A percentile compares a stretch with the other conserved stretches of the same genome.
phyloP scores from a whole-genome alignment of 2,329 filamentous ascomycete species.

The Chaetomium olivaceum region DNA sequence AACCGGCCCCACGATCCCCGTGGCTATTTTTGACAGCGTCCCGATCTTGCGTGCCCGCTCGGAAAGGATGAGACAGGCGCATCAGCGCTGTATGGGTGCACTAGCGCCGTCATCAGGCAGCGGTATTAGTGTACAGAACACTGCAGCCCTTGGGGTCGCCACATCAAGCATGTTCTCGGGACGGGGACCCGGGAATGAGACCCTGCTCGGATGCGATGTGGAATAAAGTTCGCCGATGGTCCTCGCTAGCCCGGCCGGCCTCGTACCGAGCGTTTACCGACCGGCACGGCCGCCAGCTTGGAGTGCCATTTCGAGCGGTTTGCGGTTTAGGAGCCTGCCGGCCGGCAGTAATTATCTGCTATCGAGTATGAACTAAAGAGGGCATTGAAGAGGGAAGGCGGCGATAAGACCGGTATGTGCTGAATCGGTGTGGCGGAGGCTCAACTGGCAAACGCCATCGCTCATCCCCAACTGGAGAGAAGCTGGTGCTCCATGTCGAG shows the following conservation, averaged over 20 bases:
- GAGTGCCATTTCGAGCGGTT: not conserved
- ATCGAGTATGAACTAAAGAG: not conserved
- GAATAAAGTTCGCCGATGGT: not conserved
- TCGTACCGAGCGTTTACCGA: not conserved
- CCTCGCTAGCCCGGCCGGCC: not conserved
- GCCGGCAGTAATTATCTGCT: not conserved
- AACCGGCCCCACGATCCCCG: constrained; percentile 1
- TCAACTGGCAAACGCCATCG: not conserved
- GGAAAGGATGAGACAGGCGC: constrained; percentile 14
- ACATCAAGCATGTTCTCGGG: not conserved
- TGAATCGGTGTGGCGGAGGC: not conserved
- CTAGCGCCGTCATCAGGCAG: constrained; percentile 5
- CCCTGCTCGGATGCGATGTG: not conserved
- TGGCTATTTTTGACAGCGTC: constrained; percentile 23
- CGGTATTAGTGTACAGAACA: not conserved
- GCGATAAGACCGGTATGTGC: not conserved
- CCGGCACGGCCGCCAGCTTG: not conserved
- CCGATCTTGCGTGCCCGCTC: not conserved
- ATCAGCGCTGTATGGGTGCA: not conserved
- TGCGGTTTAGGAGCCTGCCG: not conserved
- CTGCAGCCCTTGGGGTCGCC: not conserved
- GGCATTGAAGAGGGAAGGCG: not conserved
- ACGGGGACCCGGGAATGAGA: not conserved
- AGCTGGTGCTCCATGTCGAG: not conserved
- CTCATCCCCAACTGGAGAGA: not conserved